Percentiles rank a stretch among this genome's conserved stretches.
phyloP scores from a whole-genome alignment of 2,329 filamentous ascomycete species.

The Alternaria panax region DNA sequence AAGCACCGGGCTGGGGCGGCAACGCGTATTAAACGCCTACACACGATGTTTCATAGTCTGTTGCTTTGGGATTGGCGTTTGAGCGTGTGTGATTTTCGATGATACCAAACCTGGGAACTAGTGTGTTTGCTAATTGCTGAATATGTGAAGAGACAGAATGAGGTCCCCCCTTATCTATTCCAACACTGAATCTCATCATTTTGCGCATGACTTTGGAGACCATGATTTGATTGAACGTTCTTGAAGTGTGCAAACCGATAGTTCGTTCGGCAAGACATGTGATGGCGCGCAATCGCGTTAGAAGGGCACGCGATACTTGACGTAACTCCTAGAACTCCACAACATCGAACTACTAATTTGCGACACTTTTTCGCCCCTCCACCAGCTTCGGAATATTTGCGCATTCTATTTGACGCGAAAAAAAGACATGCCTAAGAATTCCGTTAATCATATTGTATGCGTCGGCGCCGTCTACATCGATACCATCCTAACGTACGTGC shows the following conservation, averaged over 20 bases:
- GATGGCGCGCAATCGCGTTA: not conserved
- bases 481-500: constrained; percentile 58
- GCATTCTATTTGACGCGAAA: not conserved
- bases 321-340: constrained; percentile 13
- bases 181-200: not conserved
- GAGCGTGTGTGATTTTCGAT: constrained; percentile 23
- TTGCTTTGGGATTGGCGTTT: constrained; percentile 22
- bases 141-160: not conserved
- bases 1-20: constrained; percentile 8
- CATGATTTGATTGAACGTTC: not conserved
- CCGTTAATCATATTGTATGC: constrained; percentile 62
- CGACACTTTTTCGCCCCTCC: not conserved
- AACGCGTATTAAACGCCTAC: constrained; percentile 19
- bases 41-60: not conserved
- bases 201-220: not conserved
- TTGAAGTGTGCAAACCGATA: not conserved
- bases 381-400: not conserved
- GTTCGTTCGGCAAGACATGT: not conserved
- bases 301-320: constrained; percentile 5
- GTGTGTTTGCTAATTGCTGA: constrained; percentile 22
- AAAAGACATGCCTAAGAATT: not conserved
- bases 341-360: constrained; percentile 1
- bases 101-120: constrained; percentile 23
- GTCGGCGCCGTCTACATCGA: constrained; percentile 75
- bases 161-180: not conserved